Evolutionary conservation across 352 stramenopile genomes (phyloP).

Genomic region (Chloridella minuta): DNA sequence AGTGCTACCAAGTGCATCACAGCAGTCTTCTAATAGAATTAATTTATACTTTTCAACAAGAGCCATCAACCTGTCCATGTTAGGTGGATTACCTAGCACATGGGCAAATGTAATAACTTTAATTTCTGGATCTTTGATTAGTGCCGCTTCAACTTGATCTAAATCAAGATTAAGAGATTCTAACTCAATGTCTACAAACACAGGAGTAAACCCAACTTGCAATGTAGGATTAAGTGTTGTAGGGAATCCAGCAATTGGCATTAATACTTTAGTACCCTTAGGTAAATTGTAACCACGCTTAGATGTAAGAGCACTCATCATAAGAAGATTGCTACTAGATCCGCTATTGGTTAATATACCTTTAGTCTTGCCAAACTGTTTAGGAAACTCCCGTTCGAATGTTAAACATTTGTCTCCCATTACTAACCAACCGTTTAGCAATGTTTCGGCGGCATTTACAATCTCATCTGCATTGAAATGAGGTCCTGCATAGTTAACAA

Average conservation of each 20-base stretch:
- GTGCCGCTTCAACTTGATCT: neutral
- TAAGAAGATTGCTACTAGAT: neutral
- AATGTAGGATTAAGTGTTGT: neutral
- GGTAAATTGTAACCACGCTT: no score
- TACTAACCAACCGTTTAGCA: neutral
- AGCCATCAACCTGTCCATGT: neutral
- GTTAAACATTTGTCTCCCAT: neutral
- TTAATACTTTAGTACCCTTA: neutral
- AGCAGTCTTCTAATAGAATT: neutral
- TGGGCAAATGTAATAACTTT: neutral
- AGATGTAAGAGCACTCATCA: neutral
- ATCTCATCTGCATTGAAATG: no score
- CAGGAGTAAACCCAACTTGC: neutral
- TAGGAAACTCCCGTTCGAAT: neutral
- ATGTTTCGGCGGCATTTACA: no score
- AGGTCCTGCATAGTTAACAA: no score
- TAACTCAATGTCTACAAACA: neutral
- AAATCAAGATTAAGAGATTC: neutral
- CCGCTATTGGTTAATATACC: neutral
- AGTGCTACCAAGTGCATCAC: neutral
- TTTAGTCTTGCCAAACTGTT: no score
- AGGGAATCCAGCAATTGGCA: neutral
- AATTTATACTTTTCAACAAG: neutral
- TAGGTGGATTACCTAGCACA: neutral
- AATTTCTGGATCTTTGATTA: neutral